Evolutionary conservation across 2,329 filamentous ascomycete species (phyloP).

Genomic region (Massarina eburnea): DNA sequence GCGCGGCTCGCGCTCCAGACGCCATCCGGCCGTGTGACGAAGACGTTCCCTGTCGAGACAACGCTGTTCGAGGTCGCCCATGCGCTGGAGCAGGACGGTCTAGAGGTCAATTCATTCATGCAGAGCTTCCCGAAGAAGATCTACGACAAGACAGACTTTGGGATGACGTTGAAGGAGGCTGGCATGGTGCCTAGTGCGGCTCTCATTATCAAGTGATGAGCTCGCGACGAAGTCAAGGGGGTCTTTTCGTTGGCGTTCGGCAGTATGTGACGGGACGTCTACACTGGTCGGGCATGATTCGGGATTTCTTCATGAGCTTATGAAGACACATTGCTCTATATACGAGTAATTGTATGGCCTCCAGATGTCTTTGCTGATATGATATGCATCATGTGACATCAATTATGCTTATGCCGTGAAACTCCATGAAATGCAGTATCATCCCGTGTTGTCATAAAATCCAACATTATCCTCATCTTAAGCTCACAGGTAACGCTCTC

Average conservation of each 20-base stretch:
- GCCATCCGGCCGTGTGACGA: constrained; percentile 72
- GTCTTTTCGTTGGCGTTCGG: too few species aligned
- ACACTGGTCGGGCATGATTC: too few species aligned
- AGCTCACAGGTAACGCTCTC: too few species aligned
- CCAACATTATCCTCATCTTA: too few species aligned
- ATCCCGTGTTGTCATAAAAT: too few species aligned
- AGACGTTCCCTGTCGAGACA: constrained; percentile 84
- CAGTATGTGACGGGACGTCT: background rate
- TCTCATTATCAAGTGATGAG: constrained; percentile 63
- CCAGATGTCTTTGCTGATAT: too few species aligned
- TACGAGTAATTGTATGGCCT: too few species aligned
- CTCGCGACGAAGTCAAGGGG: background rate
- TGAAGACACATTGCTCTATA: too few species aligned
- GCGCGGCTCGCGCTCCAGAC: constrained; percentile 82
- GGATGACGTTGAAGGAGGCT: constrained; percentile 88
- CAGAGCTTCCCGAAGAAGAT: constrained; percentile 86
- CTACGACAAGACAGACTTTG: constrained; percentile 72
- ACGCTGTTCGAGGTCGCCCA: constrained; percentile 92
- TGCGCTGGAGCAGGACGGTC: constrained; percentile 70
- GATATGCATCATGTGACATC: too few species aligned
- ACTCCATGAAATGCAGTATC: constrained; percentile 1
- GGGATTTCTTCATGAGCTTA: too few species aligned
- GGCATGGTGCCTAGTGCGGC: constrained; percentile 90
- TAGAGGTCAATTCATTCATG: constrained; percentile 73
- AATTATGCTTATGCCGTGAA: too few species aligned